Conservation (phyloP, 768 basidiomycete genomes). For the Podaxis pistillaris region DNA sequence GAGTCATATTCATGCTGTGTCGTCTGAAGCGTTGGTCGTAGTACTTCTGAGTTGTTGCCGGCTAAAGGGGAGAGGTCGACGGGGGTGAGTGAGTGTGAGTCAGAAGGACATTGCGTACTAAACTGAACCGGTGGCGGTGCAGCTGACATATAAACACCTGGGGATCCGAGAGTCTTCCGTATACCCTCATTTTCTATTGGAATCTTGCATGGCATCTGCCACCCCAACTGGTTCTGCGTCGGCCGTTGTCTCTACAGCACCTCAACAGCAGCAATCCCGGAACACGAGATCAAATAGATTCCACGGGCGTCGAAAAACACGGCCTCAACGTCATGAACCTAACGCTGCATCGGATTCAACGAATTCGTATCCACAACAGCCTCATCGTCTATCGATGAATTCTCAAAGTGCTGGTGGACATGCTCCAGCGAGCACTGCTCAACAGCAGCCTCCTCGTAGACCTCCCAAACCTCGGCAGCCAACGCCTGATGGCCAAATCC, state of each 20-base stretch:
- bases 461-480: background rate
- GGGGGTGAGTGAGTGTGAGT: background rate
- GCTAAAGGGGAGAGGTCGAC: background rate
- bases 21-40: background rate
- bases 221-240: background rate
- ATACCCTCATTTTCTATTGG: background rate
- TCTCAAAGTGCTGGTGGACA: background rate
- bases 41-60: background rate
- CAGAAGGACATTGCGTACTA: background rate
- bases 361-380: background rate
- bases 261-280: background rate
- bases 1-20: background rate
- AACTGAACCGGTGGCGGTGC: constrained; percentile 10
- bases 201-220: constrained; percentile 10
- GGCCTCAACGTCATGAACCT: background rate
- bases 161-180: background rate
- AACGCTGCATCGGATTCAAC: background rate
- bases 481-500: background rate
- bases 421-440: background rate
- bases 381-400: background rate
- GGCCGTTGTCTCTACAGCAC: background rate
- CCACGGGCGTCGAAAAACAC: constrained; percentile 10
- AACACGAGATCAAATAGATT: background rate
- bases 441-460: constrained; percentile 3
- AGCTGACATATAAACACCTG: constrained; percentile 2